Base-by-base conservation (phyloP, 129 eudicot species). In the Lactuca saligna region DNA sequence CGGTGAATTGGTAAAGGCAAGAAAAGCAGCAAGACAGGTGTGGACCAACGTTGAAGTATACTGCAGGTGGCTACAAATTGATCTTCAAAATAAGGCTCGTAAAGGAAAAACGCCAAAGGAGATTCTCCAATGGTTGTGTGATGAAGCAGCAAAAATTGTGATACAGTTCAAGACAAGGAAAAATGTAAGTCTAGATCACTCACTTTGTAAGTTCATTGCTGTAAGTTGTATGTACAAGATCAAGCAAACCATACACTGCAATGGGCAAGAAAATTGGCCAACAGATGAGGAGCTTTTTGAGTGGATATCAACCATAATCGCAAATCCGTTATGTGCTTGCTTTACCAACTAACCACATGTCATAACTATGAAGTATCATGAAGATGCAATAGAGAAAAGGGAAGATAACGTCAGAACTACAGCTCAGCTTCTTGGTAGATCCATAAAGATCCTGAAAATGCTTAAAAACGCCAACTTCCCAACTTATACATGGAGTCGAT, bases 391-490 rank as follows among this genome's bases (percentile, higher is more conserved):
- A 14, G 73, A 61, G 31, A 71, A 71, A 54, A 76, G 64, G 72
- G 75, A 66, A n/a, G 66, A 76, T 7, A 71, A 63, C 51, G 71
- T 81, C 35, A 35, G 44, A 2, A 34, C 31, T 15, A 79, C 85
- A 34, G 79, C 75, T 42, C 68, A 49, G 6, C 57, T 81, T 37
- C 50, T 81, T 31, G 79, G 85, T 20, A 81, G 72, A 72, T 59
- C 75, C 34, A 78, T 68, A 73, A 71, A 39, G 6, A 73, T 77
- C 39, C 65, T 81, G 7, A 35, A 57, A 53, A 39, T 77, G 2
- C 68, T 76, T 5, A 57, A 68, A 54, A 66, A 16, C 65, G 53
- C 1, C 60, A 65, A 57, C 66, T 51, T 37, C 77, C 70, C 2
- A 46, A 5, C 65, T 15, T 65, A 38, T 67, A 58, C 59, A 38